Conservation (phyloP, 768 basidiomycete species). For the Hypsizygus marmoreus region DNA sequence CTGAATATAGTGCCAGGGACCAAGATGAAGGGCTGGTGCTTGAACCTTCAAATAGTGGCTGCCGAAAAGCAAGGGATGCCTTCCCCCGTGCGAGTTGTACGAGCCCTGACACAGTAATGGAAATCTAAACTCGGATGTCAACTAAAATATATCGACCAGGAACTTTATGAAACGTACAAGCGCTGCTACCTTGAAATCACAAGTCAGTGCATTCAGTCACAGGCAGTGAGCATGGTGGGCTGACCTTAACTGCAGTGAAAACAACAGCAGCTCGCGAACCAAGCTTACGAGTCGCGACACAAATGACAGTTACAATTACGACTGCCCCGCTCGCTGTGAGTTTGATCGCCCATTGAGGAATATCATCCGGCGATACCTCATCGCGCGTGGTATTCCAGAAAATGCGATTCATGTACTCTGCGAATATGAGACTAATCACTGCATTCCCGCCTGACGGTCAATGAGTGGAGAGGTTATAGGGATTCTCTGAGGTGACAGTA, state of each 20-base stretch:
- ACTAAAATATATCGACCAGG: constrained; percentile 10
- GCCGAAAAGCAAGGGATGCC: constrained; percentile 65
- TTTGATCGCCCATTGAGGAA: constrained; percentile 93
- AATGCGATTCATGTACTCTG: constrained; percentile 90
- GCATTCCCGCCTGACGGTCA: constrained; percentile 62
- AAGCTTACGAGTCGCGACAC: constrained; percentile 73
- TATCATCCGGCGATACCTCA: constrained; percentile 71
- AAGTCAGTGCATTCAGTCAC: too few species aligned
- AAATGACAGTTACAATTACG: constrained; percentile 70
- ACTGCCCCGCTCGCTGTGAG: constrained; percentile 79
- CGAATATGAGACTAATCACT: constrained; percentile 86
- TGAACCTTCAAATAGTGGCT: constrained; percentile 71
- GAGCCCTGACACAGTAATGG: constrained; percentile 78
- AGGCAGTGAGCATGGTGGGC: too few species aligned
- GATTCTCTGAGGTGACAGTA: constrained; percentile 26
- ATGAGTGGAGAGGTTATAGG: not conserved
- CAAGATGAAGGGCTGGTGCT: constrained; percentile 81
- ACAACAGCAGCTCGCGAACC: constrained; percentile 83
- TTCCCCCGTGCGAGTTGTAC: constrained; percentile 73
- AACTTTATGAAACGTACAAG: constrained; percentile 46
- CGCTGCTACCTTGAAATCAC: constrained; percentile 52
- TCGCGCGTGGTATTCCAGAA: constrained; percentile 75
- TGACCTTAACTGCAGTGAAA: constrained; percentile 86
- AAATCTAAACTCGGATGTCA: constrained; percentile 42
- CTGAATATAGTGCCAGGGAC: constrained; percentile 93